Conservation (phyloP, 768 basidiomycete species). For the Xerocomus potaroensis region DNA sequence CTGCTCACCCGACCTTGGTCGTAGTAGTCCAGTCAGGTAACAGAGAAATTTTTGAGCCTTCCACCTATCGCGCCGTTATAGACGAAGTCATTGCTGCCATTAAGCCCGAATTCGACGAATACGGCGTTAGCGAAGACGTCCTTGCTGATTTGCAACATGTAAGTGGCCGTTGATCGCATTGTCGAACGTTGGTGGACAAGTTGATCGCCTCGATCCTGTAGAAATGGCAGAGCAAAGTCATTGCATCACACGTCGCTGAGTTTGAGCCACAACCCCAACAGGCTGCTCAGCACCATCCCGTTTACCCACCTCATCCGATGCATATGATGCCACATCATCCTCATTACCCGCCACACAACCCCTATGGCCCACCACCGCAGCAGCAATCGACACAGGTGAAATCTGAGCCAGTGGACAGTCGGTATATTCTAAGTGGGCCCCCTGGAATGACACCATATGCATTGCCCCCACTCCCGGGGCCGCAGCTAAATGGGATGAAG, state of each 20-base stretch:
- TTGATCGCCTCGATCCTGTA: conserved; percentile 30
- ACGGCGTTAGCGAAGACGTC: conserved; percentile 89
- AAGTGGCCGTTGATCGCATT: conserved; percentile 35
- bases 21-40: conserved; percentile 53
- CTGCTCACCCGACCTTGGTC: conserved; percentile 60
- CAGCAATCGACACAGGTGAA: conserved; percentile 53
- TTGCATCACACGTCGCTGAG: conserved; percentile 92
- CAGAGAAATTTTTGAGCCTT: conserved; percentile 68
- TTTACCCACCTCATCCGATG: conserved; percentile 59
- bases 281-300: conserved; percentile 43
- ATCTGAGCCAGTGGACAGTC: conserved; percentile 65
- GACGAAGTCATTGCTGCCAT: conserved; percentile 90
- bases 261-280: conserved; percentile 64
- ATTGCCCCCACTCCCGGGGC: conserved; percentile 61
- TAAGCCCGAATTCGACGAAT: conserved; percentile 95
- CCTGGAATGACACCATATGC: conserved; percentile 45
- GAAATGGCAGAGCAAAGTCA: conserved; percentile 97
- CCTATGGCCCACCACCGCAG: conserved; percentile 40
- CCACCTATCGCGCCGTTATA: conserved; percentile 90
- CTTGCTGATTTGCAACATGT: conserved; percentile 86
- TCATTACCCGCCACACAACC: conserved; percentile 53
- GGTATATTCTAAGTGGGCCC: conserved; percentile 55
- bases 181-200: conserved; percentile 6
- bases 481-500: conserved; percentile 54
- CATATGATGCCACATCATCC: conserved; percentile 53